These are phyloP conservation scores for Aspergillus transmontanensis DNA, from an alignment of 2,329 filamentous ascomycete species.

Conservation along the genomic window DNA sequence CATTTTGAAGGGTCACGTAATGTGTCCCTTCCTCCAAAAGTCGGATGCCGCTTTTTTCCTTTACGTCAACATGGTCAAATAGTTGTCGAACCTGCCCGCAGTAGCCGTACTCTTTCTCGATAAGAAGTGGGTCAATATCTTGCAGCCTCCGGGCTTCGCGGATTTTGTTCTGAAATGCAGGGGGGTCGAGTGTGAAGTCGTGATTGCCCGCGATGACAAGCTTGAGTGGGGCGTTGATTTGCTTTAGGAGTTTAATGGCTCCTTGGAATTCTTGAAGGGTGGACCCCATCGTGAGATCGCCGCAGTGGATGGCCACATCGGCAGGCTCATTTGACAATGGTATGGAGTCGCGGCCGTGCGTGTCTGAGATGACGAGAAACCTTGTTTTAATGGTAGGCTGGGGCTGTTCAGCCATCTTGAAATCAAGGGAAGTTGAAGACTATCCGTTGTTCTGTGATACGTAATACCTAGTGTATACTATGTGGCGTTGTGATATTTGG, in stretches of 20 bases:
- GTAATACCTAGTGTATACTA: neutral
- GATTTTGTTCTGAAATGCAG: constrained; percentile 39
- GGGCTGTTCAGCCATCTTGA: neutral
- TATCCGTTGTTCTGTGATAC: neutral
- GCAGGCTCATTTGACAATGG: constrained; percentile 31
- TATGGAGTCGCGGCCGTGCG: constrained; percentile 38
- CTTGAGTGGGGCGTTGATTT: constrained; percentile 54
- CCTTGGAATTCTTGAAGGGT: constrained; percentile 44
- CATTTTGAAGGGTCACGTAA: constrained; percentile 52
- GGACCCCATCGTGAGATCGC: constrained; percentile 53
- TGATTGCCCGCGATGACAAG: constrained; percentile 61
- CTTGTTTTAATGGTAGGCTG: constrained; percentile 39
- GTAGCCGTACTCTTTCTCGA: constrained; percentile 44
- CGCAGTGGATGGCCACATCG: constrained; percentile 58
- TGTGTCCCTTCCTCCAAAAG: constrained; percentile 57
- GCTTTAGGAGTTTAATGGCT: constrained; percentile 47
- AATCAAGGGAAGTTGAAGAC: neutral
- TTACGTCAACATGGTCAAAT: constrained; percentile 36
- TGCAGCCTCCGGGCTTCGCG: constrained; percentile 28
- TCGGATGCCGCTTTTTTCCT: constrained; percentile 41
- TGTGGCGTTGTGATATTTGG: neutral
- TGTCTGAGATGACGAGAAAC: constrained; percentile 52
- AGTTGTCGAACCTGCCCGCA: constrained; percentile 43
- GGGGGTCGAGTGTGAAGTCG: constrained; percentile 49
- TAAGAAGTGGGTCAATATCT: constrained; percentile 24